phyloP scores from a whole-genome alignment of 2,329 filamentous ascomycete species.

The Cladosporium sp. region DNA sequence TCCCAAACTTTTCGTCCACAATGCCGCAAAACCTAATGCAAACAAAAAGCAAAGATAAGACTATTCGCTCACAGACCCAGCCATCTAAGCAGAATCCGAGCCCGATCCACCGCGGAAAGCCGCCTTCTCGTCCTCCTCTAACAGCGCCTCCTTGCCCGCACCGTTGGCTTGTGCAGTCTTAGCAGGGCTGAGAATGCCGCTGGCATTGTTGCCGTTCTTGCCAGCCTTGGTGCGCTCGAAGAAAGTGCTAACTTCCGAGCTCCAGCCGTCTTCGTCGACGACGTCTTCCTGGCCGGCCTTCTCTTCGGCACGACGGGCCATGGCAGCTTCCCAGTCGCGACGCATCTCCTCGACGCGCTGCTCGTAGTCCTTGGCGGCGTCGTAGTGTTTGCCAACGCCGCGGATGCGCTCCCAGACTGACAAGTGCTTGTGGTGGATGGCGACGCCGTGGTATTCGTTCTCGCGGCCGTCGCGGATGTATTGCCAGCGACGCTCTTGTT shows the following conservation, averaged over 20 bases:
- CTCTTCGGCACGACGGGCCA: slow-evolving; percentile 48
- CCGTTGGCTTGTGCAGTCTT: slow-evolving; percentile 5
- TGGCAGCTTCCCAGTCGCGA: slow-evolving; percentile 50
- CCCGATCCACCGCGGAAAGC: slow-evolving; percentile 4
- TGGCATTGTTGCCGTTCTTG: not conserved
- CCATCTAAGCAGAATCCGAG: slow-evolving; percentile 6
- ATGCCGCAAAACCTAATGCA: too few species aligned
- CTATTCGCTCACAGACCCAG: not conserved
- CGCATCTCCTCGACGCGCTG: slow-evolving; percentile 76
- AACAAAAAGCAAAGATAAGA: not conserved
- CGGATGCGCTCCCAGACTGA: slow-evolving; percentile 80
- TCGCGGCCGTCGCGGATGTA: slow-evolving; percentile 76
- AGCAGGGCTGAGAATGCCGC: slow-evolving; percentile 5
- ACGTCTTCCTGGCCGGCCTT: slow-evolving; percentile 40
- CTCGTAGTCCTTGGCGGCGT: slow-evolving; percentile 76
- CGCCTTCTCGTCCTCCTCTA: slow-evolving; percentile 10
- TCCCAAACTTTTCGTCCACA: too few species aligned
- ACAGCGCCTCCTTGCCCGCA: slow-evolving; percentile 1
- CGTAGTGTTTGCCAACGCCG: slow-evolving; percentile 75
- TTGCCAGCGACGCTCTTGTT: slow-evolving; percentile 89
- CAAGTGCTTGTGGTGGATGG: slow-evolving; percentile 81
- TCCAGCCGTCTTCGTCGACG: slow-evolving; percentile 41
- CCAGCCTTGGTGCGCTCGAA: slow-evolving; percentile 46
- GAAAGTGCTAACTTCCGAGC: slow-evolving; percentile 47
- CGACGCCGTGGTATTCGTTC: slow-evolving; percentile 85